A percentile compares a stretch with the other conserved stretches of the same genome.
Conservation (phyloP, 331 rosid species). For the Rosa hybrid region DNA sequence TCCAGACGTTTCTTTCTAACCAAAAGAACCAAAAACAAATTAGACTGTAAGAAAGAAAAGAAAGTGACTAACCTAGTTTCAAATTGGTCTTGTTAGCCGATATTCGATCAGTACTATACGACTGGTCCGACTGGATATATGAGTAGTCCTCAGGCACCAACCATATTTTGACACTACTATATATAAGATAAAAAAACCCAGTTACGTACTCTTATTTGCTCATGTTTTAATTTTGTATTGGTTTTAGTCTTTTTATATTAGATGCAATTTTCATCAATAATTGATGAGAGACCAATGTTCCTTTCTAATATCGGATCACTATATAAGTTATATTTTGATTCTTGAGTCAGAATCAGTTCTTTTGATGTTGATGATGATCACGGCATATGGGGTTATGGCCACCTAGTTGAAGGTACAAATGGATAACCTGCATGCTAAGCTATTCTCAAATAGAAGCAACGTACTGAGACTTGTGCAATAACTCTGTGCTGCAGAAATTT, state of each 20-base stretch:
- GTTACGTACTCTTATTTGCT: no score
- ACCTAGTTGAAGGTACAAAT: slow-evolving; percentile 30
- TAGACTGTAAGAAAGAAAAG: background rate
- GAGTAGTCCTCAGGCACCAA: background rate
- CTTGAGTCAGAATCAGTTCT: slow-evolving; percentile 33
- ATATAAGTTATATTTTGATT: no score
- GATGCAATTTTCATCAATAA: background rate
- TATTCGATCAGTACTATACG: background rate
- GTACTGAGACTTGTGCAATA: slow-evolving; percentile 21
- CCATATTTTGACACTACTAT: background rate
- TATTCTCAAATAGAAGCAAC: slow-evolving; percentile 28
- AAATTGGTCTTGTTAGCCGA: slow-evolving; percentile 1
- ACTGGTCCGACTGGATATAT: no score
- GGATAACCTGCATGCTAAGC: slow-evolving; percentile 28
- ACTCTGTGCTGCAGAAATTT: no score
- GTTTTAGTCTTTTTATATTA: background rate
- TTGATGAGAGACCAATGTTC: background rate
- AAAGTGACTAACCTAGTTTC: background rate
- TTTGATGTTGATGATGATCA: background rate
- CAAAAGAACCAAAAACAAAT: slow-evolving; percentile 38
- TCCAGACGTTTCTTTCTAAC: slow-evolving; percentile 41
- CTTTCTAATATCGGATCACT: no score
- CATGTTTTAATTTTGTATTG: no score
- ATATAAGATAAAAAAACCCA: no score
- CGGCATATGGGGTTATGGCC: slow-evolving; percentile 1